These are phyloP conservation scores for Lichenothelia convexa DNA, from an alignment of 495 filamentous ascomycete species.

Conservation along the genomic window DNA sequence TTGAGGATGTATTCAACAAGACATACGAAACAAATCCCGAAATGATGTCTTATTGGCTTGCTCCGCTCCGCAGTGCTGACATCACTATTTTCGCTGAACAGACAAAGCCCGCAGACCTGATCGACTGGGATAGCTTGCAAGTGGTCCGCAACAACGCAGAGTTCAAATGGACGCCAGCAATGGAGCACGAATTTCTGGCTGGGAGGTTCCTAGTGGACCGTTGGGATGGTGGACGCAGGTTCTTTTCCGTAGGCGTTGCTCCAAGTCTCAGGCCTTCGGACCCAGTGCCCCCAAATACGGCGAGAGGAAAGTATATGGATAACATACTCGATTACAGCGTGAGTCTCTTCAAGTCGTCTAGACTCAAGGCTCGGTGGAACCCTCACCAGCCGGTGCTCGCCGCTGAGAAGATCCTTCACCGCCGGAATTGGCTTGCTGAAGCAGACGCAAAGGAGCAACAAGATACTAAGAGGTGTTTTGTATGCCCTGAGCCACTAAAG, in stretches of 20 bases:
- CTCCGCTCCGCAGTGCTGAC: constrained; percentile 27
- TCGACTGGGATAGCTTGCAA: constrained; percentile 43
- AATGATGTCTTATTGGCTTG: constrained; percentile 73
- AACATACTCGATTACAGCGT: constrained; percentile 48
- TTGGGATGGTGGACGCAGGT: constrained; percentile 52
- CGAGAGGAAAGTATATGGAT: constrained; percentile 31
- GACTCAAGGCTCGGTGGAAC: constrained; percentile 22
- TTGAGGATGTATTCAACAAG: constrained; percentile 82
- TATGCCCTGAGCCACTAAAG: constrained; percentile 45
- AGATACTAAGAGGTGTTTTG: constrained; percentile 18
- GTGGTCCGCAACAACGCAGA: constrained; percentile 32
- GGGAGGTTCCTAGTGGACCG: constrained; percentile 55
- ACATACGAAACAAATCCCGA: constrained; percentile 42
- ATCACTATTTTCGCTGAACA: constrained; percentile 5
- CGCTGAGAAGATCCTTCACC: constrained; percentile 51
- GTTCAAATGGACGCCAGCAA: constrained; percentile 35
- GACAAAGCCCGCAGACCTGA: neutral
- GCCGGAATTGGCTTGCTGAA: constrained; percentile 65
- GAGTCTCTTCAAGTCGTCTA: constrained; percentile 37
- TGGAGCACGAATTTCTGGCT: constrained; percentile 36
- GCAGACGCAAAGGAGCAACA: constrained; percentile 30
- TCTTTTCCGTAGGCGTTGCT: constrained; percentile 28
- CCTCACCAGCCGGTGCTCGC: constrained; percentile 59
- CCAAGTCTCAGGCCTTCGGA: constrained; percentile 32
- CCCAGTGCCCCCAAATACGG: constrained; percentile 32